Evolutionary conservation across 2,329 filamentous ascomycete species (phyloP), one percentile per base, ranked within the genome.

Genomic region (Coniosporium tulheliwenetii): DNA sequence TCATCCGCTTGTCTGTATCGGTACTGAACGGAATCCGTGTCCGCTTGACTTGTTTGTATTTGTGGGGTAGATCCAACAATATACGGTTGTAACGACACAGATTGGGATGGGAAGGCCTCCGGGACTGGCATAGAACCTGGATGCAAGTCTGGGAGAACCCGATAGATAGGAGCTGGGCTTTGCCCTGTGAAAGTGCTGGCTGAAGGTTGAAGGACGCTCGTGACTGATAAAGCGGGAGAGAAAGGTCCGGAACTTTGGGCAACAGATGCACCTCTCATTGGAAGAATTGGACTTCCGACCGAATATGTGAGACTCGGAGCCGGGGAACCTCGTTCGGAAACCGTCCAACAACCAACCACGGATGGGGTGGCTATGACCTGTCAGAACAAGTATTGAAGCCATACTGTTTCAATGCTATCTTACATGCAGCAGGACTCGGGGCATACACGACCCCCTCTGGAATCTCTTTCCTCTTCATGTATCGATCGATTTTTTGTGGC

Each of bases 401-500:
- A 39, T 36, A 38, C 31, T 13, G 8, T 26, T 39, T 37, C n/a
- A 5, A 40, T 30, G 13, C 19, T 38, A 29, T 46, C 48, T 48
- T 47, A 52, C 48, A 44, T 48, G 42, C 45, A 31, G 42, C 45
- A 2, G 47, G 46, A 39, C 43, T 48, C 13, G 48, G 47, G 8
- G 44, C 39, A 41, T 52, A 51, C 19, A 45, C 35, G 29, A 32
- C 29, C 38, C 43, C 50, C 2, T 47, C 41, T n/a, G 33, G 5
- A 9, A 53, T 44, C 3, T 37, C 36, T 10, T 52, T 37, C 5
- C 41, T 31, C 15, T 45, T 50, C 48, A 50, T 53, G 50, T 45
- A 52, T n/a, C 49, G 43, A 2, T 47, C 43, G 19, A 52, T 50
- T 40, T 50, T 51, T 32, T 46, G 40, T n/a, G 29, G 41, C 14